Base-by-base conservation (phyloP, 2,329 filamentous ascomycete genomes). In the Chrysoporthe austroafricana region DNA sequence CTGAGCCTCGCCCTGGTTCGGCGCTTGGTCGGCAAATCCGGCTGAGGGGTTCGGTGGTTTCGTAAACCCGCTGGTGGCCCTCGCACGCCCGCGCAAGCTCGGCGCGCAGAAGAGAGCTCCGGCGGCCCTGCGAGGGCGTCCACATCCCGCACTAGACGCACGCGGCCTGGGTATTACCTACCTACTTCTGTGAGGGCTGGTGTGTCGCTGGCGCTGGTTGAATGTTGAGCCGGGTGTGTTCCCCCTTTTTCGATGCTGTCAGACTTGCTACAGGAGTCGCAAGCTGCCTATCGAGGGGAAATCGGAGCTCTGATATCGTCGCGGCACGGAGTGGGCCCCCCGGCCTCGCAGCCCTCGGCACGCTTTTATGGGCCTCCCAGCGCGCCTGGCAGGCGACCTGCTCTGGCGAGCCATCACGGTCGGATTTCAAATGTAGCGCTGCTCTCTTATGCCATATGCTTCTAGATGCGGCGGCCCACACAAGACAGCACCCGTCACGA, bases 21-120 rank as follows among this genome's bases (percentile, higher is more conserved):
- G 63, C 52, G 26, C 52, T 54, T 59, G 52, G 39, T 64, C 63
- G 63, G 63, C 26, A 56, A 59, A 58, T 18, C 63, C 63, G 63
- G 54, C n/a, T 64, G 63, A 64, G 63, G 63, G 63, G 54, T 50
- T 58, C 63, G 63, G 63, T 58, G 63, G 52, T 50, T 36, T 59
- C 52, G 52, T 58, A 64, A 59, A 59, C 56, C 63, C 52, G 52
- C 50, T 42, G n/a, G n/a, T 52, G 46, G 36, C 36, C 26, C 32
- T 48, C 60, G 62, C 34, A 34, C n/a, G 14, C 50, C 62, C 16
- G 42, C 39, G 26, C 21, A 18, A 43, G 56, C 34, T 59, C 63
- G 63, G 63, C 63, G 44, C n/a, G 63, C 63, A 65, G 56, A 65
- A 65, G 63, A 65, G 54, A 48, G 32, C n/a, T 26, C 63, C 63